These are phyloP conservation scores for Camelina neglecta DNA, from an alignment of 345 rosid genomes.

Conservation along the genomic window DNA sequence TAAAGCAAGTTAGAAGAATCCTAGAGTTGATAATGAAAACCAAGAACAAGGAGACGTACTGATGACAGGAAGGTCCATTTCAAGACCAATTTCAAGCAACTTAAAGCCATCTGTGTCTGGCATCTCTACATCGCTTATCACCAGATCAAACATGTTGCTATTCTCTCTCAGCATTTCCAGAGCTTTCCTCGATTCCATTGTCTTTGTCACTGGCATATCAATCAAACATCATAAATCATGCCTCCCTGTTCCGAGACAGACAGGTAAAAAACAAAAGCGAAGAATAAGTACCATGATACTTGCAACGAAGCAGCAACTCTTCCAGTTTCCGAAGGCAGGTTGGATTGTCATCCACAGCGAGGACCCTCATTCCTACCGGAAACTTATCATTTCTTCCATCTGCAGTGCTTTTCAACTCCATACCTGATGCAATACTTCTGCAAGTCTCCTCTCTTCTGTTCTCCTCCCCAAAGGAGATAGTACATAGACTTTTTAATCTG, in stretches of 20 bases:
- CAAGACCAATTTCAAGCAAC: conserved; percentile 87
- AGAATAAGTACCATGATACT: conserved; percentile 62
- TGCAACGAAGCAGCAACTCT: conserved; percentile 72
- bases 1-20: conserved; percentile 26
- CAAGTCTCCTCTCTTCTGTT: conserved; percentile 25
- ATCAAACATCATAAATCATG: conserved; percentile 24
- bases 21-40: conserved; percentile 6
- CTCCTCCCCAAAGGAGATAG: not conserved
- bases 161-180: conserved; percentile 64
- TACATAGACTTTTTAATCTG: conserved; percentile 24
- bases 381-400: conserved; percentile 52
- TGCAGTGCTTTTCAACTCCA: conserved; percentile 30
- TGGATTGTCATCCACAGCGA: conserved; percentile 85
- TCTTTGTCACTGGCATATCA: conserved; percentile 65
- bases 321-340: conserved; percentile 68
- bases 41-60: conserved; percentile 49
- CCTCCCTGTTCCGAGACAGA: not conserved
- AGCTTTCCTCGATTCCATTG: conserved; percentile 70
- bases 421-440: conserved; percentile 23
- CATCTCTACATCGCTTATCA: conserved; percentile 87
- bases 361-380: conserved; percentile 79
- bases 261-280: not conserved
- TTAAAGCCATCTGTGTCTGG: conserved; percentile 89
- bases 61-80: conserved; percentile 97
- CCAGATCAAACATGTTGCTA: conserved; percentile 73